phyloP scores from a whole-genome alignment of 805 yeast species.

The Hanseniaspora taiwanica region DNA sequence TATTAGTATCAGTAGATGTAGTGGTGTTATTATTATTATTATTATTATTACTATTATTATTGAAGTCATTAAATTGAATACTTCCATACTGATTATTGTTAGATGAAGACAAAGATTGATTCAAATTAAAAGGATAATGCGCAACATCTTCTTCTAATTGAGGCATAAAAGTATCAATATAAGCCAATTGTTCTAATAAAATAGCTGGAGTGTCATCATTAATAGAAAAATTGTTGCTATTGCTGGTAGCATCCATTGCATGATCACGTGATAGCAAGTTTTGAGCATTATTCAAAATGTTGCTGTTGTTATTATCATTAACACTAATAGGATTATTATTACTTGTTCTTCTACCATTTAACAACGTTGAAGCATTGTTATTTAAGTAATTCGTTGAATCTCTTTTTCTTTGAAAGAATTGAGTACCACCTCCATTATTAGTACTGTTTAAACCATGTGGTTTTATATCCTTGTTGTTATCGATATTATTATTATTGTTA shows the following conservation, averaged over 20 bases:
- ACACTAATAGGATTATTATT: too few relatives aligned
- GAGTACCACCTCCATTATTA: not conserved
- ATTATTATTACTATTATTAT: conserved; percentile 6
- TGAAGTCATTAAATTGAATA: conserved; percentile 4
- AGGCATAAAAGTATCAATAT: conserved; percentile 64
- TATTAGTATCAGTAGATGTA: not conserved
- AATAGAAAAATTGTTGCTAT: conserved; percentile 7
- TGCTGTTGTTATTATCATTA: too few relatives aligned
- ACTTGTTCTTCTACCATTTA: too few relatives aligned
- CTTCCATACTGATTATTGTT: not conserved
- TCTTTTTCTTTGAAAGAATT: too few relatives aligned
- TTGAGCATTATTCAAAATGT: too few relatives aligned
- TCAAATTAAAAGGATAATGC: conserved; percentile 9
- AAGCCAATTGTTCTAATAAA: conserved; percentile 62
- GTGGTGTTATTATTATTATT: not conserved
- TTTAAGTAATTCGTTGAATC: too few relatives aligned
- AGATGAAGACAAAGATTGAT: not conserved
- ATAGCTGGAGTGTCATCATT: conserved; percentile 27
- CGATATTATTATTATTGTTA: conserved; percentile 1
- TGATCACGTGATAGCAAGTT: too few relatives aligned
- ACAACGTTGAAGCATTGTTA: too few relatives aligned
- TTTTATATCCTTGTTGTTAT: not conserved
- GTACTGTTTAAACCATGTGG: not conserved
- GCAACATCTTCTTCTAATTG: conserved; percentile 31
- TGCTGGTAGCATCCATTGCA: too few relatives aligned